Evolutionary conservation across 139 green algal genomes (phyloP).

Genomic region (Tetradesmus obliquus): DNA sequence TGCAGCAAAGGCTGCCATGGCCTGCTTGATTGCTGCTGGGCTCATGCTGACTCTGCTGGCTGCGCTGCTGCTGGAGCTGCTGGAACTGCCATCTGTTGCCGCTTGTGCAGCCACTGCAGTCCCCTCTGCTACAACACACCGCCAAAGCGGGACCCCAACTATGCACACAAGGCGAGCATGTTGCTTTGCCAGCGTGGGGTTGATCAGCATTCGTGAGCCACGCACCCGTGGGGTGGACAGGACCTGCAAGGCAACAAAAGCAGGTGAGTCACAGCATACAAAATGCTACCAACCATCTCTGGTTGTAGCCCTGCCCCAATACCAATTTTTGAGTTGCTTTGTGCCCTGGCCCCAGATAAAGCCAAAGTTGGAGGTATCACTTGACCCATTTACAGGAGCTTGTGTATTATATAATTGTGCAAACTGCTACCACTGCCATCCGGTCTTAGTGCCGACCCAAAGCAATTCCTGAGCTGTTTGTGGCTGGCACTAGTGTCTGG

Average conservation of each 20-base stretch:
- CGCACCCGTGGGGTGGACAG: not conserved
- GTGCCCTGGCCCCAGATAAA: too few species aligned
- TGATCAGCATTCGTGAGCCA: not conserved
- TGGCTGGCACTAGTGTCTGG: too few species aligned
- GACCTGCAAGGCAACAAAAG: constrained; percentile 12
- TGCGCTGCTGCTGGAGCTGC: constrained; percentile 1
- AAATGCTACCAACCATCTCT: too few species aligned
- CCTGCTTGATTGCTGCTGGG: constrained; percentile 8
- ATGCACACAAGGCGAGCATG: not conserved
- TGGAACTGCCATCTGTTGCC: too few species aligned
- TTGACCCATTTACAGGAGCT: too few species aligned
- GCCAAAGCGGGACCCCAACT: not conserved
- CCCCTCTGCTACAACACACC: not conserved
- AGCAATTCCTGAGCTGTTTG: too few species aligned
- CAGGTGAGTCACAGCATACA: not conserved
- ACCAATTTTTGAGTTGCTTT: too few species aligned
- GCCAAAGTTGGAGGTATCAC: too few species aligned
- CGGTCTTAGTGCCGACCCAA: too few species aligned
- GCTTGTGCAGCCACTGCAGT: not conserved
- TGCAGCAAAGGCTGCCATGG: not conserved
- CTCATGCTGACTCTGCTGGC: not conserved
- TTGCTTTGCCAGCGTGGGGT: constrained; percentile 11
- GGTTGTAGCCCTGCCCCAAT: too few species aligned
- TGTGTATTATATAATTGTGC: too few species aligned
- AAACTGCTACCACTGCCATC: too few species aligned